Evolutionary conservation across 1,284 basidiomycete genomes (phyloP).

Genomic region (Rugosomyces carneus): DNA sequence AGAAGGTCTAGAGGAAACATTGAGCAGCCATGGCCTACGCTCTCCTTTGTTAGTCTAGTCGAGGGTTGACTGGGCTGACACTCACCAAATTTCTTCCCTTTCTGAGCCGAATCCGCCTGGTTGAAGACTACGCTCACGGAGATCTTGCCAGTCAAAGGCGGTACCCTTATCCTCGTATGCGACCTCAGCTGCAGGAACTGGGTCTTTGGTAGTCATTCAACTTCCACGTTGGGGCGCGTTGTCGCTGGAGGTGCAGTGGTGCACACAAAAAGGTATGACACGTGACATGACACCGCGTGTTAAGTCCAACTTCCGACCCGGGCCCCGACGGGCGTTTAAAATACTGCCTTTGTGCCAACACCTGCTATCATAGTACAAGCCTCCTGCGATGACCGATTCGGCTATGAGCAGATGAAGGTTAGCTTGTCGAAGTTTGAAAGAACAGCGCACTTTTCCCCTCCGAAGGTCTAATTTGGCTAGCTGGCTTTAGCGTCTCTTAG

Average conservation of each 20-base stretch:
- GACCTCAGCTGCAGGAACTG: background rate
- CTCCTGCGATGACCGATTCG: too few species aligned
- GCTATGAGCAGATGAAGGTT: too few species aligned
- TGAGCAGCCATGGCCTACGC: conserved; percentile 42
- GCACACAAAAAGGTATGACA: background rate
- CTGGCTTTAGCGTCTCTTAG: too few species aligned
- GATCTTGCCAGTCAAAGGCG: conserved; percentile 38
- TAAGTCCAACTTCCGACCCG: too few species aligned
- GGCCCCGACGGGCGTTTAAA: too few species aligned
- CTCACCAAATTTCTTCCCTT: conserved; percentile 52
- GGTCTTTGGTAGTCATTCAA: background rate
- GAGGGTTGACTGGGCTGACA: conserved; percentile 16
- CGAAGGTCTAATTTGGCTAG: too few species aligned
- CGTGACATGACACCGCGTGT: background rate
- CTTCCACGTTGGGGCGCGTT: background rate
- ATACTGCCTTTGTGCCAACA: too few species aligned
- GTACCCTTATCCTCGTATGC: background rate
- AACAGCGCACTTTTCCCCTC: too few species aligned
- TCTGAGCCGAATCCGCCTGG: conserved; percentile 60
- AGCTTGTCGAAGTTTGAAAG: too few species aligned
- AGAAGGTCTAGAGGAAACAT: conserved; percentile 20
- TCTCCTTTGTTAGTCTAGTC: background rate
- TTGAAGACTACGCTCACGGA: conserved; percentile 44
- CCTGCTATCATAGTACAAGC: too few species aligned
- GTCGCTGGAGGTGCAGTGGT: background rate